These are phyloP conservation scores for Lojkania enalia DNA, from an alignment of 2,329 filamentous ascomycete species.

Conservation along the genomic window DNA sequence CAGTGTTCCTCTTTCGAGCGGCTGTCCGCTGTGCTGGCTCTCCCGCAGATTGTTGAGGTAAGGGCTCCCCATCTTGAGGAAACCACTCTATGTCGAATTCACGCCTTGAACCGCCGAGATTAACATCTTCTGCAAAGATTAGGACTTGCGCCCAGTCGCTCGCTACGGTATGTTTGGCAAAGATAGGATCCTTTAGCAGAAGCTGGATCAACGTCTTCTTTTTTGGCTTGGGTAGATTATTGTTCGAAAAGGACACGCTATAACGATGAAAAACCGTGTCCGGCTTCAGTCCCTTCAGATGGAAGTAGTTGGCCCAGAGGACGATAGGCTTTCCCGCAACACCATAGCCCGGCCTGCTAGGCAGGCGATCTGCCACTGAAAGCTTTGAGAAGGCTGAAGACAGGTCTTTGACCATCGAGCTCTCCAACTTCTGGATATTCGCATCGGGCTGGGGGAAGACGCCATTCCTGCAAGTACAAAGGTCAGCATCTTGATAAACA, in stretches of 20 bases:
- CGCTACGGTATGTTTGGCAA: constrained; percentile 35
- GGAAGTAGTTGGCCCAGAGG: constrained; percentile 48
- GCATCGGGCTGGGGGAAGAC: constrained; percentile 37
- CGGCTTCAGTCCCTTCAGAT: constrained; percentile 37
- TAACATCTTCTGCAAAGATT: constrained; percentile 28
- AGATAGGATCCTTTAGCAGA: constrained; percentile 42
- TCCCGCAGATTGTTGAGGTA: constrained; percentile 16
- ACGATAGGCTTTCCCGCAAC: constrained; percentile 42
- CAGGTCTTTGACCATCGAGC: constrained; percentile 37
- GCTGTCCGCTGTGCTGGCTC: constrained; percentile 19
- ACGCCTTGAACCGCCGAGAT: constrained; percentile 18
- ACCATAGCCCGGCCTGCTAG: constrained; percentile 38
- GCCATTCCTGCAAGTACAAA: constrained; percentile 23
- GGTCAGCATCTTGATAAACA: background rate
- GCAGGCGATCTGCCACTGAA: constrained; percentile 28
- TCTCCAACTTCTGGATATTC: constrained; percentile 34
- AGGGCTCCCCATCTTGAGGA: constrained; percentile 28
- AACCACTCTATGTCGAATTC: constrained; percentile 32
- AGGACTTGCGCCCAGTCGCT: constrained; percentile 46
- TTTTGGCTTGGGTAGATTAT: constrained; percentile 47
- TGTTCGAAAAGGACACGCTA: constrained; percentile 33
- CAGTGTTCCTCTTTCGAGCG: constrained; percentile 24
- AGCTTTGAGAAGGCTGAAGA: constrained; percentile 23
- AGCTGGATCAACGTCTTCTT: constrained; percentile 54
- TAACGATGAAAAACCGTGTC: constrained; percentile 33